Conservation (phyloP, 768 basidiomycete genomes). For the Tubosaeta sp. region DNA sequence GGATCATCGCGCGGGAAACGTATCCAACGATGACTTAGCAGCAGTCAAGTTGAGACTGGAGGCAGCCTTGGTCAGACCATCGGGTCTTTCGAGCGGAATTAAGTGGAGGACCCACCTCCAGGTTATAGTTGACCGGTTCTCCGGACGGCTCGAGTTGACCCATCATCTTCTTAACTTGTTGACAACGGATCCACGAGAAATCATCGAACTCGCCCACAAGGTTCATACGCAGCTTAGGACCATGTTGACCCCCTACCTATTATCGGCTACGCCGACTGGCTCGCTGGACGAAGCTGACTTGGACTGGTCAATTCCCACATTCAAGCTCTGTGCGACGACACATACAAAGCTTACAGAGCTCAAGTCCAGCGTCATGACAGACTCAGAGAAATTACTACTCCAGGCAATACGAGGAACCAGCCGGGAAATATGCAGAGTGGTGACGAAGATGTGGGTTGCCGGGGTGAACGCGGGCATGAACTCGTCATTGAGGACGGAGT, state of each 20-base stretch:
- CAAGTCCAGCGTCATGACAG: slow-evolving; percentile 14
- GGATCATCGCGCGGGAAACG: slow-evolving; percentile 25
- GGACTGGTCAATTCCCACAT: slow-evolving; percentile 28
- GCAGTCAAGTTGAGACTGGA: slow-evolving; percentile 1
- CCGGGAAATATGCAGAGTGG: slow-evolving; percentile 42
- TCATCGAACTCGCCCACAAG: slow-evolving; percentile 2
- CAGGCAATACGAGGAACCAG: slow-evolving; percentile 28
- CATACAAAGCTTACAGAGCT: slow-evolving; percentile 15
- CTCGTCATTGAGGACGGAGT: background rate
- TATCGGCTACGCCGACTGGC: slow-evolving; percentile 4
- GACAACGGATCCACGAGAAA: background rate
- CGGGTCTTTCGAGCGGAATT: slow-evolving; percentile 19
- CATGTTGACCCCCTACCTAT: slow-evolving; percentile 26
- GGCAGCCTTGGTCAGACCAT: slow-evolving; percentile 9
- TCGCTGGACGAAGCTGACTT: background rate
- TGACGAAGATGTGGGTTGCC: slow-evolving; percentile 31
- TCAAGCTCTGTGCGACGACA: slow-evolving; percentile 21
- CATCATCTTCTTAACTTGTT: slow-evolving; percentile 17
- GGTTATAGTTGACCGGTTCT: slow-evolving; percentile 28
- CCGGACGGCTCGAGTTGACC: slow-evolving; percentile 25
- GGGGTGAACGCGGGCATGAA: slow-evolving; percentile 24
- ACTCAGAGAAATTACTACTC: slow-evolving; percentile 25
- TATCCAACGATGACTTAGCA: slow-evolving; percentile 18
- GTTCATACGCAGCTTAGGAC: slow-evolving; percentile 17
- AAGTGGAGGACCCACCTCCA: slow-evolving; percentile 30